A percentile compares a stretch with the other conserved stretches of the same genome.
These are phyloP conservation scores for Eucalyptus cloeziana DNA, from an alignment of 345 rosid species.

Conservation along the genomic window DNA sequence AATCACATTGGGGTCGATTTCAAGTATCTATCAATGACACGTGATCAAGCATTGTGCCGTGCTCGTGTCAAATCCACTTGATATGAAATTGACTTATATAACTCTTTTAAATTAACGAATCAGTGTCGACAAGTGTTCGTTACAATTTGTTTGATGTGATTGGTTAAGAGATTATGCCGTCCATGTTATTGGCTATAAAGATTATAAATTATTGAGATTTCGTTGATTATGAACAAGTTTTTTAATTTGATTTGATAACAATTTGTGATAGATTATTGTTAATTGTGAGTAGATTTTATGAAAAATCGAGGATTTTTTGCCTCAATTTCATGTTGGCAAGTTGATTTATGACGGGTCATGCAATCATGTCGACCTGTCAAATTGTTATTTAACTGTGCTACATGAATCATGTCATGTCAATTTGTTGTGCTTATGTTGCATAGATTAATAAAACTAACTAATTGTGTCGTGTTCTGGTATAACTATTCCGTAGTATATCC, in stretches of 20 bases:
- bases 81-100: neutral
- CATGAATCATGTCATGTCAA: neutral
- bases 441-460: neutral
- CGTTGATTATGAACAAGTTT: neutral
- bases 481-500: neutral
- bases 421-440: neutral
- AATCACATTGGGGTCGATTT: neutral
- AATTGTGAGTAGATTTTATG: neutral
- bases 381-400: neutral
- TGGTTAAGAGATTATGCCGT: neutral
- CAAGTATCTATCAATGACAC: neutral
- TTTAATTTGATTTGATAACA: neutral
- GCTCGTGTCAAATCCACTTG: neutral
- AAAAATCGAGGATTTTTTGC: neutral
- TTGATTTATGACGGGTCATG: neutral
- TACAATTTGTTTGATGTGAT: neutral
- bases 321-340: neutral
- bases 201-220: neutral
- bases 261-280: neutral
- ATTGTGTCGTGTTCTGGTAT: neutral
- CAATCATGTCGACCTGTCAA: neutral
- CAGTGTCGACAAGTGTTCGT: fast-evolving
- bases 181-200: neutral
- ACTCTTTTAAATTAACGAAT: neutral
- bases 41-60: neutral